Conservation (phyloP, 495 filamentous ascomycete species). For the Jackrogersella minutella region DNA sequence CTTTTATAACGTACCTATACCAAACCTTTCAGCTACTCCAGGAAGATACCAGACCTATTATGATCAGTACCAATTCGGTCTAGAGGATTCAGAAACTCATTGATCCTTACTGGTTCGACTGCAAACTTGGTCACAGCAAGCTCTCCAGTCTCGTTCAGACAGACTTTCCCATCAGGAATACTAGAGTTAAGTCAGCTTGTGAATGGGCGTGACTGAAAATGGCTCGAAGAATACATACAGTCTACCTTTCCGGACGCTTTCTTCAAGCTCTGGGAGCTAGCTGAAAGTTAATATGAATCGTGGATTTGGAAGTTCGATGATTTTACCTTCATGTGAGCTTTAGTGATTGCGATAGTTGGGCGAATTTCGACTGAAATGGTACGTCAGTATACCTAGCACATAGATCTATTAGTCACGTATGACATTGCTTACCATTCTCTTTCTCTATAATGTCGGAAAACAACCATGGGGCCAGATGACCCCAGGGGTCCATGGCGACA, state of each 20-base stretch:
- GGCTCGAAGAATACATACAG: slow-evolving; percentile 53
- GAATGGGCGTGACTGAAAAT: slow-evolving; percentile 16
- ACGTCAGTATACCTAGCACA: slow-evolving; percentile 24
- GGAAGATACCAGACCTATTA: slow-evolving; percentile 86
- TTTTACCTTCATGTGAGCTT: slow-evolving; percentile 87
- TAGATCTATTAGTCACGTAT: background rate
- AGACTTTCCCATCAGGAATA: slow-evolving; percentile 88
- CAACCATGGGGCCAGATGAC: slow-evolving; percentile 86
- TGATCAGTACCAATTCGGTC: background rate
- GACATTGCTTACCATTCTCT: slow-evolving; percentile 59
- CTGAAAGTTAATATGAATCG: slow-evolving; percentile 32
- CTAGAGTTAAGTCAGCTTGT: slow-evolving; percentile 41
- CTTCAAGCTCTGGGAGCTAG: slow-evolving; percentile 83
- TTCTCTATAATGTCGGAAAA: slow-evolving; percentile 73
- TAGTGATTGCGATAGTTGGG: slow-evolving; percentile 92
- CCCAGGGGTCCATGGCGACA: slow-evolving; percentile 95
- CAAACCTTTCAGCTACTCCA: slow-evolving; percentile 93
- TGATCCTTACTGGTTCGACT: slow-evolving; percentile 74
- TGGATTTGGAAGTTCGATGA: background rate
- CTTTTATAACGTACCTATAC: slow-evolving; percentile 67
- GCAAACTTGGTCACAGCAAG: slow-evolving; percentile 96
- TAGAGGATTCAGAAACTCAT: background rate
- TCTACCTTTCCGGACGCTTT: slow-evolving; percentile 80
- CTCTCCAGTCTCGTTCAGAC: slow-evolving; percentile 82
- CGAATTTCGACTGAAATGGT: slow-evolving; percentile 75